Percentiles rank a stretch among this genome's conserved stretches.
phyloP scores from a whole-genome alignment of 1,284 basidiomycete species.

The Ganoderma leucocontextum region DNA sequence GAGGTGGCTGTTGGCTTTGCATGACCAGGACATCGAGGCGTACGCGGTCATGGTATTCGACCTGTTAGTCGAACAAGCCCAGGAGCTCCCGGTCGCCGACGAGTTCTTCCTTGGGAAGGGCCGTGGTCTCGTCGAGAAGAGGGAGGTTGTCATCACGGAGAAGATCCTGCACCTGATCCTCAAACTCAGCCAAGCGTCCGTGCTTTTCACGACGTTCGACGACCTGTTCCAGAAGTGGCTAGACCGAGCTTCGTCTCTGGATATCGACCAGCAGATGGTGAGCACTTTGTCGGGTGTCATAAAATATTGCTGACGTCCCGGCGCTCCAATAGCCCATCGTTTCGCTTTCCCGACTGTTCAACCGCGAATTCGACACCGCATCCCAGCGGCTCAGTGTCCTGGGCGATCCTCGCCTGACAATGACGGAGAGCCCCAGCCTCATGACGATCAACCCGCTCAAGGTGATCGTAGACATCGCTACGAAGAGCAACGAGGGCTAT shows the following conservation, averaged over 20 bases:
- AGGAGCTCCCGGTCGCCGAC: conserved; percentile 41
- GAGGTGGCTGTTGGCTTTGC: conserved; percentile 71
- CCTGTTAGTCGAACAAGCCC: conserved; percentile 56
- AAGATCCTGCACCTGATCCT: conserved; percentile 59
- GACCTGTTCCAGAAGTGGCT: conserved; percentile 74
- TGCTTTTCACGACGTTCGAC: conserved; percentile 69
- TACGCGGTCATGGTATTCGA: conserved; percentile 62
- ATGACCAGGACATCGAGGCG: conserved; percentile 59
- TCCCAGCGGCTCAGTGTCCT: conserved; percentile 47
- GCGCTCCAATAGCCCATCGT: conserved; percentile 53
- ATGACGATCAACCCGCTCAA: conserved; percentile 63
- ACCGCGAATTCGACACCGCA: conserved; percentile 53
- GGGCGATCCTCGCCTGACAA: conserved; percentile 43
- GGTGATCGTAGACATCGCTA: conserved; percentile 55
- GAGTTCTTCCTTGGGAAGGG: conserved; percentile 36
- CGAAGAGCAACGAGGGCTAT: conserved; percentile 54
- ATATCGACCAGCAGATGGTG: conserved; percentile 49
- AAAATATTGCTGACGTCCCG: neutral
- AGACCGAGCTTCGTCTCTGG: conserved; percentile 50
- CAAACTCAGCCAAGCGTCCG: conserved; percentile 60
- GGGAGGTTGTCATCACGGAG: conserved; percentile 39
- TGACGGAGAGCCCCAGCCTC: conserved; percentile 41
- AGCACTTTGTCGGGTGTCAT: neutral
- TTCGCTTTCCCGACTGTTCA: conserved; percentile 67
- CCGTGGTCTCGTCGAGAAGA: conserved; percentile 25